A percentile compares a stretch with the other conserved stretches of the same genome.
Evolutionary conservation across 1,139 yeast genomes (phyloP).

Genomic region (Wickerhamomyces sp.): DNA sequence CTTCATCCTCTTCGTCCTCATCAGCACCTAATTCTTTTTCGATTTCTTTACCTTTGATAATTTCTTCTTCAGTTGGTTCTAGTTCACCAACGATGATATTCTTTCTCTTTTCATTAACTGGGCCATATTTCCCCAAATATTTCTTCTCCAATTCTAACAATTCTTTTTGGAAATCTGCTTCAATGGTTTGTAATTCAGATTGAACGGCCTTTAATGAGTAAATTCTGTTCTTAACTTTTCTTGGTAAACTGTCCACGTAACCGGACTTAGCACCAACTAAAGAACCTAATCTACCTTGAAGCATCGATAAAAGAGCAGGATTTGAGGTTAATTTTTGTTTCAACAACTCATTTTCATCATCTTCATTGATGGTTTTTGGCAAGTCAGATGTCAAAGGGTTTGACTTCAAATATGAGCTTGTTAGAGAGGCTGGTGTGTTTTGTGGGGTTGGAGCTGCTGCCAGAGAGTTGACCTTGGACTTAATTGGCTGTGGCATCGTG

Average conservation of each 20-base stretch:
- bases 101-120: constrained; percentile 72
- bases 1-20: constrained; percentile 40
- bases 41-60: constrained; percentile 68
- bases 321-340: constrained; percentile 56
- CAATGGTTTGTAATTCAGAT: constrained; percentile 73
- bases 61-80: constrained; percentile 77
- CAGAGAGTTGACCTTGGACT: constrained; percentile 58
- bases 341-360: constrained; percentile 13
- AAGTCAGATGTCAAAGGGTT: constrained; percentile 52
- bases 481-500: constrained; percentile 22
- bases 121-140: constrained; percentile 68
- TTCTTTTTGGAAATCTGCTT: constrained; percentile 88
- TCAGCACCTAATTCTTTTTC: constrained; percentile 38
- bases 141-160: constrained; percentile 81
- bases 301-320: constrained; percentile 77
- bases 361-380: constrained; percentile 51
- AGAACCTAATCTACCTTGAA: constrained; percentile 83
- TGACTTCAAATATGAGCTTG: constrained; percentile 68
- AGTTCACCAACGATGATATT: constrained; percentile 63
- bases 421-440: constrained; percentile 91
- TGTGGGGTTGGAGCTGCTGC: constrained; percentile 98
- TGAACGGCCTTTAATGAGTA: constrained; percentile 84
- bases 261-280: constrained; percentile 87
- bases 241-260: constrained; percentile 77
- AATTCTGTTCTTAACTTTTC: constrained; percentile 68